Evolutionary conservation across 2,329 filamentous ascomycete genomes (phyloP).

Genomic region (Arachnomyces sp.): DNA sequence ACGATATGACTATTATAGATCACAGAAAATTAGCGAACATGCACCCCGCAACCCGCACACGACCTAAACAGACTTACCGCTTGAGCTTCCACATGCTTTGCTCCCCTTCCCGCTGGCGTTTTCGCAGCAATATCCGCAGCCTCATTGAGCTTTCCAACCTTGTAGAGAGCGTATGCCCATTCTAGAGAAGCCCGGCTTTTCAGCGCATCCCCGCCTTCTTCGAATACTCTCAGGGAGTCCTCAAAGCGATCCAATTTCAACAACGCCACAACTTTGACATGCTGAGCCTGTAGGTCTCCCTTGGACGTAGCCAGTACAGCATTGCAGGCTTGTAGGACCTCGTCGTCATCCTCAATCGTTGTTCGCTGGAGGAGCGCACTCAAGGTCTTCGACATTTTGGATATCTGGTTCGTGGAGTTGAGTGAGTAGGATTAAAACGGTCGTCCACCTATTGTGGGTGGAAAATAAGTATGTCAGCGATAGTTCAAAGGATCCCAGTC

Average conservation of each 20-base stretch:
- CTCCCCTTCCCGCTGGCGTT: constrained; percentile 39
- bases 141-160: constrained; percentile 48
- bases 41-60: background rate
- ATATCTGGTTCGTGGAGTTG: constrained; percentile 20
- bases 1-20: constrained; percentile 40
- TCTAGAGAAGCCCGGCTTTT: constrained; percentile 51
- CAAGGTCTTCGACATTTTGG: constrained; percentile 42
- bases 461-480: too few species aligned
- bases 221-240: constrained; percentile 51
- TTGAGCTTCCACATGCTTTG: constrained; percentile 55
- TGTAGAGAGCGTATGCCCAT: constrained; percentile 58
- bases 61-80: constrained; percentile 37
- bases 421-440: too few species aligned
- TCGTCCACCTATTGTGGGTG: too few species aligned
- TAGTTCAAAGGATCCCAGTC: too few species aligned
- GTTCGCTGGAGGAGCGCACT: constrained; percentile 50
- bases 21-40: constrained; percentile 4
- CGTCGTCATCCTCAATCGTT: constrained; percentile 55
- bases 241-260: constrained; percentile 58
- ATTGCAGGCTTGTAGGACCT: constrained; percentile 53
- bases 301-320: constrained; percentile 51
- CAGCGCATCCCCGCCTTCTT: constrained; percentile 46
- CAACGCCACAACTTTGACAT: constrained; percentile 53
- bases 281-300: constrained; percentile 48
- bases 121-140: constrained; percentile 46